Base-by-base conservation (phyloP, 257 asterid species). In the Penstemon barbatus region DNA sequence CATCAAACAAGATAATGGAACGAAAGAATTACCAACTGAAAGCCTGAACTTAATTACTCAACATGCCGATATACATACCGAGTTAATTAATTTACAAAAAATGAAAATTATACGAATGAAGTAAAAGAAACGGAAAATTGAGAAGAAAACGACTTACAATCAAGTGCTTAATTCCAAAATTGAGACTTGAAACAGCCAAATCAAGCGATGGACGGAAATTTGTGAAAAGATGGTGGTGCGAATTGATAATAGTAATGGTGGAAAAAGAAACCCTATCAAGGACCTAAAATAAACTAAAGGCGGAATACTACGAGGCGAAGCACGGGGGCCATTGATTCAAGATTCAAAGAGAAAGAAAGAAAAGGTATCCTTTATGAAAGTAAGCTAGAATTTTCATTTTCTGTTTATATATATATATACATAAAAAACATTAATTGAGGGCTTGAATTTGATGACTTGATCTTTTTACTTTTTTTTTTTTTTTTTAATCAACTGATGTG, bases 281-380 rank as follows among this genome's bases (percentile, higher is more conserved):
- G 33, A 25, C 33, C 59, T 42, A 19, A 54, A 41, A 73, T 50
- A 71, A 55, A 49, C 76, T 39, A 83, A 70, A 69, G 80, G 80
- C 70, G 76, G 84, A 75, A 75, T 76, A 13, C 52, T 58, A 79
- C 13, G 68, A 77, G 79, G 72, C 41, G 56, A 54, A 39, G 42
- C 62, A 72, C 39, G 54, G 66, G 71, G 61, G 84, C 85, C 76
- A 78, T 69, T 68, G 74, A 48, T 76, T 63, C 72, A 64, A 74
- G 69, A 64, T 82, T 76, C 74, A 46, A 56, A 54, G 49, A 64
- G 15, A 71, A 72, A 15, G 18, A 15, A 50, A 70, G 6, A 49
- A 19, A 11, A 37, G 44, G 67, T 49, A 19, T 49, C 74, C 67
- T n/a, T 33, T 38, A 7, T 37, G 57, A 2, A 33, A 57, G 5